Evolutionary conservation across 2,329 filamentous ascomycete genomes (phyloP), one percentile per base, ranked within the genome.

Genomic region (Helminthosporium solani): DNA sequence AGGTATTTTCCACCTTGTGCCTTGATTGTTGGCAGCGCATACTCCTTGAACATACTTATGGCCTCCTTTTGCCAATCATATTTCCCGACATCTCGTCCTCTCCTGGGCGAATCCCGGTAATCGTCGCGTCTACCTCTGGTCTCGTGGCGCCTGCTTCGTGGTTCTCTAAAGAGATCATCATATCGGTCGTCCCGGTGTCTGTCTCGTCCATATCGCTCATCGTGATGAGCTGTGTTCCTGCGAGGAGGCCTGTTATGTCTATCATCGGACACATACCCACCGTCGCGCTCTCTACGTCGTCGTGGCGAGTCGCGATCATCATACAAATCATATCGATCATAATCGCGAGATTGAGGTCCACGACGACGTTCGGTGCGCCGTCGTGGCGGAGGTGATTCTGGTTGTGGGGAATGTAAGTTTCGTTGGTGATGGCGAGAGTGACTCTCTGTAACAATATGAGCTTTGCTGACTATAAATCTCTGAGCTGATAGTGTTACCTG

Each of bases 1-100:
- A 68, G 47, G 33, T 61, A 64, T 46, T 62, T 67, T 12, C 53
- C 55, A 4, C 64, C 64, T 43, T 68, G 62, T 5, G 53, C 54
- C 52, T 68, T 68, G 52, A 68, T 67, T 5, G 63, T 53, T 0
- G 64, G 64, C 20, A 68, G 42, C 2, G 64, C 64, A 33, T 68
- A 68, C 11, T 61, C 49, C 34, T 56, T 63, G 47, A 68, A 68
- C 57, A 67, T 60, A 38, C 51, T 47, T 53, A 63, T 53, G 1
- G 62, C 64, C 44, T 68, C 54, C 30, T 51, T 56, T 53, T 68
- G 61, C 64, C 64, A 68, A 37, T 61, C 52, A 0, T 54, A 36
- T 38, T 56, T 57, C 27, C 50, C 43, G 2, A 50, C 40, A 30
- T 54, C 43, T 14, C 50, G 47, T 2, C 45, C 47, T n/a, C 38